These are phyloP conservation scores for Entoloma clypeatum DNA, from an alignment of 1,284 basidiomycete species.

Conservation along the genomic window DNA sequence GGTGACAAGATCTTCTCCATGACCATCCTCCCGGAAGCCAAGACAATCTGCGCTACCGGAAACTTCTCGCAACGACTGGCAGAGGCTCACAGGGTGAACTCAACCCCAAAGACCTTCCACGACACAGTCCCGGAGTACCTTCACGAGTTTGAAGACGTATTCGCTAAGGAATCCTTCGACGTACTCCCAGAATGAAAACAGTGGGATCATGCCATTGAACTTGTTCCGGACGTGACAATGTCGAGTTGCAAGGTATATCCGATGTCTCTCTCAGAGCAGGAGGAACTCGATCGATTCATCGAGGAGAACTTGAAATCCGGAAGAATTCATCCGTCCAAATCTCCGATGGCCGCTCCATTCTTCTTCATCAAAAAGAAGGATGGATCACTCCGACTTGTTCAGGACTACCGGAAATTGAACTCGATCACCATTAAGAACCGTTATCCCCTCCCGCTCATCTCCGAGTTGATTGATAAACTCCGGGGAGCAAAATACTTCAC, in stretches of 20 bases:
- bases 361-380: constrained; percentile 47
- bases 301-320: constrained; percentile 29
- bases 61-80: too few relatives aligned
- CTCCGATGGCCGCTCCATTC: constrained; percentile 32
- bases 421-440: constrained; percentile 33
- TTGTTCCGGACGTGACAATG: constrained; percentile 15
- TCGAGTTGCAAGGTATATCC: constrained; percentile 24
- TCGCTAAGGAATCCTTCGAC: constrained; percentile 16
- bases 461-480: constrained; percentile 30
- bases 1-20: too few relatives aligned
- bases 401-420: constrained; percentile 38
- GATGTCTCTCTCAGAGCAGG: constrained; percentile 24
- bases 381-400: constrained; percentile 26
- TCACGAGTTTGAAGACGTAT: too few relatives aligned
- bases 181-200: constrained; percentile 10
- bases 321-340: constrained; percentile 26
- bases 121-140: too few relatives aligned
- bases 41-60: too few relatives aligned
- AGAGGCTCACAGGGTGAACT: too few relatives aligned
- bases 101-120: too few relatives aligned
- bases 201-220: constrained; percentile 27
- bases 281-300: constrained; percentile 26
- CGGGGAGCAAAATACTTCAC: constrained; percentile 27
- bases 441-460: constrained; percentile 34
- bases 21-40: too few relatives aligned